These are phyloP conservation scores for Collybia sordida DNA, from an alignment of 768 basidiomycete species.

Conservation along the genomic window DNA sequence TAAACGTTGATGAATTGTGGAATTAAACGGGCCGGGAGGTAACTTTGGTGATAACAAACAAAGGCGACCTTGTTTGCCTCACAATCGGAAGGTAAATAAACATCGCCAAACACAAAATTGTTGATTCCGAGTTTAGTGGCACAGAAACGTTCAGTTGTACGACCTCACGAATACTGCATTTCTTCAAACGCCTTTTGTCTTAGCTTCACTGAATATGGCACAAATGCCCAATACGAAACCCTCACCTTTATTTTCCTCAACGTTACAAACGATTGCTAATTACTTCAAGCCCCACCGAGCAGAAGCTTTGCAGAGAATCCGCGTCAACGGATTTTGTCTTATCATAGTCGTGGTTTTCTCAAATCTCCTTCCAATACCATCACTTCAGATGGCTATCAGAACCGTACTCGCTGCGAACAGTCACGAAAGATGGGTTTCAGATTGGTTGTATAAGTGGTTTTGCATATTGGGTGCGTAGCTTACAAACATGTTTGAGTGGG, in stretches of 20 bases:
- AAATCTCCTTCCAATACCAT: constrained; percentile 40
- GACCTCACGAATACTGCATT: no score
- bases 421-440: constrained; percentile 29
- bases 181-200: no score
- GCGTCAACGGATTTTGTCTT: constrained; percentile 37
- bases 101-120: no score
- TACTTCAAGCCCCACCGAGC: constrained; percentile 44
- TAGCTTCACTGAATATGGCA: no score
- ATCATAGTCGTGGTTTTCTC: constrained; percentile 31
- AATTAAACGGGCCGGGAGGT: no score
- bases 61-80: no score
- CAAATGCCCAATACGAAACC: no score
- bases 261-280: constrained; percentile 20
- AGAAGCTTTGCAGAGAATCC: constrained; percentile 43
- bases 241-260: constrained; percentile 12
- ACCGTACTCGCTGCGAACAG: constrained; percentile 16
- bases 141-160: no score
- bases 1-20: no score
- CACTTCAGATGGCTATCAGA: constrained; percentile 31
- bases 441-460: constrained; percentile 37
- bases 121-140: no score
- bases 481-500: background rate
- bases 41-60: no score
- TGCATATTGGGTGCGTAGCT: constrained; percentile 36
- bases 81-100: no score